Evolutionary conservation across 345 rosid species (phyloP), one percentile per base, ranked within the genome.

Genomic region (Pseudoturritis turrita): DNA sequence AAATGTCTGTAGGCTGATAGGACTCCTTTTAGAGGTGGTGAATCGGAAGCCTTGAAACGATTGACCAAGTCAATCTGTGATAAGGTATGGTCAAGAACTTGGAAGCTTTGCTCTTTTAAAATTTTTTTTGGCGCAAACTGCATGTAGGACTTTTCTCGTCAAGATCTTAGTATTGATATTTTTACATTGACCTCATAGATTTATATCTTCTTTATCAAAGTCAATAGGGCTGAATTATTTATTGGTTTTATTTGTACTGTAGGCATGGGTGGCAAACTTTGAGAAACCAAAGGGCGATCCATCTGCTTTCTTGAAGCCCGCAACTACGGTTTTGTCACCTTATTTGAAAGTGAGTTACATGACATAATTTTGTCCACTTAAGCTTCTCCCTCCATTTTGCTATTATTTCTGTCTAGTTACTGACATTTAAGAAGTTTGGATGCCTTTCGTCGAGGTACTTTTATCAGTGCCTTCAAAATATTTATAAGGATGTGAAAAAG

Each of bases 241-340:
- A 33, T 52, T 50, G 21, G 35, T 46, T 53, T 70, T 71, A 43
- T 46, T 35, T 45, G 31, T 46, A 29, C 66, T 78, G 62, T 65
- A 93, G 98, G 82, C 85, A 54, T 91, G 97, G 98, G 87, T 91
- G 58, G 98, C 98, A 73, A 86, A 83, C 65, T 94, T 94, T 52
- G 98, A 94, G 87, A 94, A 94, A 79, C 97, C 98, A 62, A 94
- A 89, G 77, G 98, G 98, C 6, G 89, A 89, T 54, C 97, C 98
- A 25, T 86, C 98, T 77, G 94, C 95, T 29, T 89, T 83, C 75
- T 10, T 81, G 54, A 90, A 83, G 65, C 98, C 97, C 5, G 95
- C 96, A 54, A 94, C 98, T 49, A 91, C 98, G 10, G 86, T 89
- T 47, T 67, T 94, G 60, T 94, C 98, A 44, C 98, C 98, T 17